These are phyloP conservation scores for Penicillium crystallinum DNA, from an alignment of 495 filamentous ascomycete species.

Conservation along the genomic window DNA sequence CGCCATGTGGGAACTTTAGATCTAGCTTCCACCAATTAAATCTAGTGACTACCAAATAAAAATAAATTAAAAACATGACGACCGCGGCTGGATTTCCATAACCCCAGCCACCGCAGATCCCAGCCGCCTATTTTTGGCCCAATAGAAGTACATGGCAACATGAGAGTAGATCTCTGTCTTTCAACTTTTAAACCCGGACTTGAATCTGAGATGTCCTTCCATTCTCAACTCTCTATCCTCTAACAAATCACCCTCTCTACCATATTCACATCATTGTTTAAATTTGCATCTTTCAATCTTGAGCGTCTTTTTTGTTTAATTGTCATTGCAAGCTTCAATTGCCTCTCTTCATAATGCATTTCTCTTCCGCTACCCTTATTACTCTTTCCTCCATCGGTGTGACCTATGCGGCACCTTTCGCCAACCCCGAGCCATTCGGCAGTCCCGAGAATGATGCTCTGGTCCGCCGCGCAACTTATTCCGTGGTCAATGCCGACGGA, in stretches of 20 bases:
- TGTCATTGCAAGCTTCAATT: background rate
- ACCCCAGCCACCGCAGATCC: constrained; percentile 26
- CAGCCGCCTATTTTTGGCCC: constrained; percentile 25
- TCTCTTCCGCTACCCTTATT: constrained; percentile 26
- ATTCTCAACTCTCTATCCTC: constrained; percentile 1
- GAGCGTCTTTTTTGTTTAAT: background rate
- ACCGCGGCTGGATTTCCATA: constrained; percentile 13
- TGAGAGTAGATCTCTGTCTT: constrained; percentile 5
- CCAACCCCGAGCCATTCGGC: constrained; percentile 27
- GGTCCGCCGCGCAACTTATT: constrained; percentile 34
- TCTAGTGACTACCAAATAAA: background rate
- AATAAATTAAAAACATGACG: constrained; percentile 1
- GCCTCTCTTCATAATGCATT: constrained; percentile 25
- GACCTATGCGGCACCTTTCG: constrained; percentile 31
- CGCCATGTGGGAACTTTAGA: background rate
- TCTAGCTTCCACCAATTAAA: background rate
- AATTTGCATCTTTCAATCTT: background rate
- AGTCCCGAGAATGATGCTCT: constrained; percentile 24
- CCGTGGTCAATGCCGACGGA: constrained; percentile 47
- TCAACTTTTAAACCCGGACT: constrained; percentile 18
- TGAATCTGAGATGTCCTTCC: background rate
- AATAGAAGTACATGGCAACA: background rate
- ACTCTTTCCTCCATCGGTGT: constrained; percentile 28
- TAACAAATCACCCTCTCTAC: background rate
- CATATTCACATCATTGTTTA: background rate